phyloP scores from a whole-genome alignment of 2,329 filamentous ascomycete species.

The Alternaria gansuensis region DNA sequence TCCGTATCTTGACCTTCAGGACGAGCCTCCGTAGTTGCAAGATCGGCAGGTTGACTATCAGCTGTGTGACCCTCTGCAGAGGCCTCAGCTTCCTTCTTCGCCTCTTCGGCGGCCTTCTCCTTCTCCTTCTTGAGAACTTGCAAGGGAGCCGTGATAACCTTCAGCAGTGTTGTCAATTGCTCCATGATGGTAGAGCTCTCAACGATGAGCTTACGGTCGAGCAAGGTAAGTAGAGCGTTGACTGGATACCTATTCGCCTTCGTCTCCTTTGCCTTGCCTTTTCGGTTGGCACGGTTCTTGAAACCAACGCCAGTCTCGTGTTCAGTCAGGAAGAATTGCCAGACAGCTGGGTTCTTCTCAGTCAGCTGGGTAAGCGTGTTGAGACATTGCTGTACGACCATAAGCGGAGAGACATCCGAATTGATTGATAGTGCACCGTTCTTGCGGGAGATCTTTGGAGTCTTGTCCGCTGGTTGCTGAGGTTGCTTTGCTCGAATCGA shows the following conservation, averaged over 20 bases:
- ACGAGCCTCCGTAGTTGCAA: conserved; percentile 20
- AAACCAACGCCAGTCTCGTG: conserved; percentile 82
- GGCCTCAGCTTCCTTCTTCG: conserved; percentile 44
- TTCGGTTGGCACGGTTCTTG: conserved; percentile 79
- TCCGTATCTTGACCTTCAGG: conserved; percentile 37
- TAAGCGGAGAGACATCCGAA: conserved; percentile 89
- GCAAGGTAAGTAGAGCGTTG: conserved; percentile 85
- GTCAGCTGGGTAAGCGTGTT: conserved; percentile 84
- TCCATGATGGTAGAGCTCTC: conserved; percentile 99
- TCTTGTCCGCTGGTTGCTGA: conserved; percentile 71
- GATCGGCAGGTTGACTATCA: conserved; percentile 31
- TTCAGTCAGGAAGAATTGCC: conserved; percentile 92
- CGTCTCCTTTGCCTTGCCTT: conserved; percentile 86
- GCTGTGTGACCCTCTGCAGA: conserved; percentile 32
- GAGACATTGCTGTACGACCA: conserved; percentile 96
- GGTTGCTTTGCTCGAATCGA: conserved; percentile 89
- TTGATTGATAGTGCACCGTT: conserved; percentile 71
- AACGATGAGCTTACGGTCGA: conserved; percentile 94
- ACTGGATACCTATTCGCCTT: conserved; percentile 88
- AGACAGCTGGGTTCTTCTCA: conserved; percentile 83
- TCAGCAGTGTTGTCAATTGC: conserved; percentile 84
- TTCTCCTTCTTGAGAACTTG: conserved; percentile 86
- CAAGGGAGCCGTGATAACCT: conserved; percentile 86
- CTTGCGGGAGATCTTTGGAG: conserved; percentile 82
- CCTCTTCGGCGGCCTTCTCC: conserved; percentile 66